Evolutionary conservation across 1,139 yeast genomes (phyloP).

Genomic region (Lodderomyces parapsilosis): DNA sequence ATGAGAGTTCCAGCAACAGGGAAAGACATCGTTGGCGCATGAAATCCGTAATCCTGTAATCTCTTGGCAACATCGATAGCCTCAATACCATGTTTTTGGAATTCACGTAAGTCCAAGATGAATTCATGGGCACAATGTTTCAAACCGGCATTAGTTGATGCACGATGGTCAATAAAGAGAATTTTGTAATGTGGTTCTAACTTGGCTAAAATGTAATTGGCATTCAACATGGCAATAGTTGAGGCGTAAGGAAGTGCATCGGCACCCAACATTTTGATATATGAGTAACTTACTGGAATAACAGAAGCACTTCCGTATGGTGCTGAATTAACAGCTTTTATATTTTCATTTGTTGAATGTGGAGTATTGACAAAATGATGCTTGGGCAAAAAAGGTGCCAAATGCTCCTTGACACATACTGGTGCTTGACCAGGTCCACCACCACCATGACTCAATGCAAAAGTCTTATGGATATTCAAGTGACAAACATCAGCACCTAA

Average conservation of each 20-base stretch:
- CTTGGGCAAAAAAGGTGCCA: conserved; percentile 78
- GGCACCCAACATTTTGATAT: conserved; percentile 91
- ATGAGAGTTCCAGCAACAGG: conserved; percentile 96
- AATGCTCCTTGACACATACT: conserved; percentile 84
- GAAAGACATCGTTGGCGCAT: conserved; percentile 98
- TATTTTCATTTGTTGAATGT: conserved; percentile 53
- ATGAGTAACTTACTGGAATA: conserved; percentile 89
- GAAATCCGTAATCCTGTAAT: conserved; percentile 96
- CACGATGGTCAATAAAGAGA: conserved; percentile 61
- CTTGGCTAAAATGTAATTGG: conserved; percentile 89
- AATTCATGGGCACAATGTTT: conserved; percentile 96
- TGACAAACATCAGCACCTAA: conserved; percentile 99
- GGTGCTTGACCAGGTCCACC: conserved; percentile 99
- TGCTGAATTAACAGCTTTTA: conserved; percentile 83
- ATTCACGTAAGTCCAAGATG: conserved; percentile 85
- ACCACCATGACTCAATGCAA: conserved; percentile 98
- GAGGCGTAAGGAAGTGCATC: conserved; percentile 82
- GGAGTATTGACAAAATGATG: conserved; percentile 67
- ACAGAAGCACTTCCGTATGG: conserved; percentile 96
- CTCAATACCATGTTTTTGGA: conserved; percentile 79
- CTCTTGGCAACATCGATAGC: conserved; percentile 97
- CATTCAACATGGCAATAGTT: conserved; percentile 86
- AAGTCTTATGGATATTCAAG: conserved; percentile 92
- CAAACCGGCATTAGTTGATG: conserved; percentile 39
- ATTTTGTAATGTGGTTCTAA: conserved; percentile 71